Base-by-base conservation (phyloP, 495 filamentous ascomycete genomes). In the Ramalina intermedia region DNA sequence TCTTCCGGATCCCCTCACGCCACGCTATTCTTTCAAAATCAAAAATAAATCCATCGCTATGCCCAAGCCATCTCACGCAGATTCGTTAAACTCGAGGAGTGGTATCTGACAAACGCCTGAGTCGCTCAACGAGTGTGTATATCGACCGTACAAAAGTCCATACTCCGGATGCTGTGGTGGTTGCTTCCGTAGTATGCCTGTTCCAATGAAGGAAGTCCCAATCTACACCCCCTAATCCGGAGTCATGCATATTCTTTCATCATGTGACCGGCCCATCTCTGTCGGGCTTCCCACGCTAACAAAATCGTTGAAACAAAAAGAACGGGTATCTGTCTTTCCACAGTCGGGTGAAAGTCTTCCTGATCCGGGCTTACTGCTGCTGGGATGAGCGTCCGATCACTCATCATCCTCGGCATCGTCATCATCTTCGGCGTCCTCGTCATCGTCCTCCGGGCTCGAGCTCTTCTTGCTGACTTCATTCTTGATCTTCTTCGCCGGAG, bases 401-500 rank as follows among this genome's bases (percentile, higher is more conserved):
- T 47, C 48, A 33, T 59, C 57, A 37, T 57, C 57, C 9, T 60
- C 57, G 56, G 69, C 71, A 37, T 46, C 55, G 56, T 69, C 70
- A 36, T 57, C 57, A 17, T 60, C 44, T 11, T 46, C 44, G 1
- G 12, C 57, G 57, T 69, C 71, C 48, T 75, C 72, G 50, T 75
- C 72, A 17, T 66, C 72, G 16, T 70, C 72, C 36, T 74, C 72
- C 49, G 63, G 59, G 43, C 66, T 72, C 14, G 60, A 59, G 43
- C 61, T 71, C 20, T 58, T 55, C 44, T 64, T 59, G 1, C 54
- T 33, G 14, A 50, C 50, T 23, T 55, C 55, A 16, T 51, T 61
- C 66, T 74, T 76, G 42, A 60, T 55, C 53, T 74, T 76, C 58
- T 76, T 76, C 17, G 61, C 51, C 8, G 66, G 60, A 41, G 59